These are phyloP conservation scores for Schwanniomyces sp. DNA, from an alignment of 805 yeast genomes.

Conservation along the genomic window DNA sequence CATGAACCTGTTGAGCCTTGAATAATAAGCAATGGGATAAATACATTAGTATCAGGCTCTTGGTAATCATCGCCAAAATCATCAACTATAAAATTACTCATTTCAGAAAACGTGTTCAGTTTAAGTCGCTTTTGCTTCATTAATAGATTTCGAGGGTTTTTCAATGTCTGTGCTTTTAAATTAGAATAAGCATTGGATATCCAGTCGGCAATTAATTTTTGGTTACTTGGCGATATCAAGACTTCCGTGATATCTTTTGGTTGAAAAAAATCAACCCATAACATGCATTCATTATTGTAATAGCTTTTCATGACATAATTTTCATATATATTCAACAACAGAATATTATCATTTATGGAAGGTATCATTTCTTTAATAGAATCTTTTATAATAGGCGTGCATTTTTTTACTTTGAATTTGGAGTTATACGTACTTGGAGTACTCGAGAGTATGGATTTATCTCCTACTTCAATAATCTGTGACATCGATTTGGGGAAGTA, in stretches of 20 bases:
- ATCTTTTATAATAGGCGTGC: not conserved
- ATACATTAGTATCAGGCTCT: conserved; percentile 33
- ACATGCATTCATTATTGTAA: not conserved
- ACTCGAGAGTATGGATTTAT: not conserved
- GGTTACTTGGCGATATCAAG: conserved; percentile 26
- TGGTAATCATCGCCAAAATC: conserved; percentile 14
- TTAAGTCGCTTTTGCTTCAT: conserved; percentile 23
- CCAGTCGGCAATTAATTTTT: conserved; percentile 36
- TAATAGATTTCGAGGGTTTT: conserved; percentile 30
- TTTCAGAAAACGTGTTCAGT: conserved; percentile 11
- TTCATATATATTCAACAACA: conserved; percentile 7
- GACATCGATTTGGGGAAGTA: not conserved
- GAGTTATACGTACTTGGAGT: not conserved
- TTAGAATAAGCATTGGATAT: conserved; percentile 36
- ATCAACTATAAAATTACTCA: conserved; percentile 37
- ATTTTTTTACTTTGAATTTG: not conserved
- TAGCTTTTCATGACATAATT: conserved; percentile 3
- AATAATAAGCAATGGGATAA: conserved; percentile 63
- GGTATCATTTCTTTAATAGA: conserved; percentile 10
- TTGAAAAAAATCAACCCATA: conserved; percentile 48
- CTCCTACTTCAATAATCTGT: conserved; percentile 9
- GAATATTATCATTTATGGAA: conserved; percentile 6
- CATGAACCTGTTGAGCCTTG: conserved; percentile 77
- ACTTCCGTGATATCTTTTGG: conserved; percentile 37
- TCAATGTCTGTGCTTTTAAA: conserved; percentile 27